Evolutionary conservation across 306 rosid species (phyloP), one percentile per base, ranked within the genome.

Genomic region (Sindora glabra): DNA sequence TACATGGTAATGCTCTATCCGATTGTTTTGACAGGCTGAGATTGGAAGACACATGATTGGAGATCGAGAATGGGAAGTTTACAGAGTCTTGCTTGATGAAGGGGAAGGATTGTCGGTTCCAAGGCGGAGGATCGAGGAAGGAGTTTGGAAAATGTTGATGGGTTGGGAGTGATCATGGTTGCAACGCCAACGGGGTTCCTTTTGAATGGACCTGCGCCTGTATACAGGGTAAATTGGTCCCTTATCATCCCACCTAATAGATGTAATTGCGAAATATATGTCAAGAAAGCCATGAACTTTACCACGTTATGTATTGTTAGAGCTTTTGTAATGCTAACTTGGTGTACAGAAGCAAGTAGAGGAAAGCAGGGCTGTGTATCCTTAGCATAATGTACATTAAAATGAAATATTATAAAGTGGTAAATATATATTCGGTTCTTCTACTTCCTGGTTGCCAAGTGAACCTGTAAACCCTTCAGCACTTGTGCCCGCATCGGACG

Each of bases 101-200:
- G 87, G 94, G 33, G 90, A 77, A 26, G 89, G 77, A 1, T 41
- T 64, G 37, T 45, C 65, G 14, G 71, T 86, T 63, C 81, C 90
- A 19, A 65, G 85, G 77, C 69, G 50, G 68, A 74, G 58, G 73
- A 80, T 92, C 68, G 84, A 84, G 75, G 90, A 77, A 41, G 78
- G 81, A 61, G 95, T 86, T 32, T 83, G 97, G 90, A 89, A 85
- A 76, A 82, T 78, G 97, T 74, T 92, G 74, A 87, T 92, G 99
- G 99, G 97, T 33, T 92, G 97, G 97, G 86, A 81, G 32, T 88
- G 75, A 81, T n/a, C 56, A 48, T 49, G n/a, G n/a, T n/a, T n/a
- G n/a, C 24, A 25, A 27, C 32, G 70, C 75, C 62, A 63, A 18
- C 21, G 23, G 34, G 10, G 13, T 54, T 52, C 32, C 59, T 58